phyloP scores from a whole-genome alignment of 2,329 filamentous ascomycete species.

The Xylariaceae sp. region DNA sequence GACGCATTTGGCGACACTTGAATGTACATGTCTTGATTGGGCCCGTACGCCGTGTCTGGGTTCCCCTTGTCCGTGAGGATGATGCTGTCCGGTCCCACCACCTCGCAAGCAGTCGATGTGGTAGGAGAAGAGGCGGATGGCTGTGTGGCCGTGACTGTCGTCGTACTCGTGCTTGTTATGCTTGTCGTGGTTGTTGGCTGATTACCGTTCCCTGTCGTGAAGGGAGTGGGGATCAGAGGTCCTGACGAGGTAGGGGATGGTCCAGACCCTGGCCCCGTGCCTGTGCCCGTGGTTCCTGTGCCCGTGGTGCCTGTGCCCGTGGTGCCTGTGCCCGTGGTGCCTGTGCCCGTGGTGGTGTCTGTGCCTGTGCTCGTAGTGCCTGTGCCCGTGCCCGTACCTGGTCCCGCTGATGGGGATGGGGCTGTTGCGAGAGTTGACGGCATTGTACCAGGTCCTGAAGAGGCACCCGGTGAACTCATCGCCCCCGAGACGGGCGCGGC shows the following conservation, averaged over 20 bases:
- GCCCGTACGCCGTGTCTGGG: slow-evolving; percentile 40
- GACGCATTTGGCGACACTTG: slow-evolving; percentile 47
- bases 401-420: too few relatives aligned
- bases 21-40: slow-evolving; percentile 37
- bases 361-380: too few relatives aligned
- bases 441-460: neutral
- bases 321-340: too few relatives aligned
- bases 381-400: too few relatives aligned
- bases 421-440: slow-evolving; percentile 8
- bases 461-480: slow-evolving; percentile 3
- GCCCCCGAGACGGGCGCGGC: slow-evolving; percentile 4
- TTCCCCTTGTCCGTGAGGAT: slow-evolving; percentile 51
- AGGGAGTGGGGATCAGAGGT: slow-evolving; percentile 10
- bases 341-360: too few relatives aligned
- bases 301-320: too few relatives aligned
- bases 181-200: slow-evolving; percentile 10
- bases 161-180: slow-evolving; percentile 14
- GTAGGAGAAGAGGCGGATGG: slow-evolving; percentile 1
- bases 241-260: slow-evolving; percentile 1
- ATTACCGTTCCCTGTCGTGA: slow-evolving; percentile 4
- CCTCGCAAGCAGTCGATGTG: slow-evolving; percentile 7
- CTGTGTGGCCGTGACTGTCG: slow-evolving; percentile 11
- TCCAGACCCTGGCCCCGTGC: neutral
- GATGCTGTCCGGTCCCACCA: slow-evolving; percentile 30
- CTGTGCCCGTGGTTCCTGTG: too few relatives aligned